Base-by-base conservation (phyloP, 1,284 basidiomycete genomes). In the Sporisorium reilianum region DNA sequence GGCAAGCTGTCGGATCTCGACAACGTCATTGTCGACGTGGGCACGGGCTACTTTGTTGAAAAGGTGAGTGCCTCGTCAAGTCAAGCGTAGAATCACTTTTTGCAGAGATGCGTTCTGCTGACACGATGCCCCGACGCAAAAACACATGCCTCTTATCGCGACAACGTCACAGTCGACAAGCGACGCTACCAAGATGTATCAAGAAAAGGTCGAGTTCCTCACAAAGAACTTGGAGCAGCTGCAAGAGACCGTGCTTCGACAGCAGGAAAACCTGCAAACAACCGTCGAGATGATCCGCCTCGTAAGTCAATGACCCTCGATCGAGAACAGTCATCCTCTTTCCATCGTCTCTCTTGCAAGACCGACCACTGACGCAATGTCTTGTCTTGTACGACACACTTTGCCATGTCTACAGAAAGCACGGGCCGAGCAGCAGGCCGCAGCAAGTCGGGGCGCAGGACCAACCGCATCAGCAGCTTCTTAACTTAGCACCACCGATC, bases 1-100 rank as follows among this genome's bases (percentile, higher is more conserved):
- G 96, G 95, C 30, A 94, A 91, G 86, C 88, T 98, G 36, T 88
- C 88, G 26, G 92, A 97, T 82, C 85, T 89, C 2, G 91, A 94
- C 52, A 90, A 93, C 75, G 95, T 99, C 51, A 91, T 98, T 64
- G 90, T 99, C 20, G 96, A 99, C 84, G 89, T 99, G 32, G 96
- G 96, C 2, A 98, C 96, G 0, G 96, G 96, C 0, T 99, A 97
- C 86, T 98, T 92, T 81, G 91, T 99, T 20, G 91, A 93, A 85
- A 98, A 97, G 89, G 95, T 94, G 59, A 64, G 88, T 59, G 12
- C 1, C 25, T 28, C 1, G 5, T 8, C 9, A 46, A 46, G n/a
- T n/a, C n/a, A n/a, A n/a, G n/a, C n/a, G n/a, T n/a, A n/a, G n/a
- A n/a, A n/a, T n/a, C n/a, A n/a, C n/a, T n/a, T n/a, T n/a, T n/a